Evolutionary conservation across 116 monocot genomes (phyloP).

Genomic region (Zostera marina): DNA sequence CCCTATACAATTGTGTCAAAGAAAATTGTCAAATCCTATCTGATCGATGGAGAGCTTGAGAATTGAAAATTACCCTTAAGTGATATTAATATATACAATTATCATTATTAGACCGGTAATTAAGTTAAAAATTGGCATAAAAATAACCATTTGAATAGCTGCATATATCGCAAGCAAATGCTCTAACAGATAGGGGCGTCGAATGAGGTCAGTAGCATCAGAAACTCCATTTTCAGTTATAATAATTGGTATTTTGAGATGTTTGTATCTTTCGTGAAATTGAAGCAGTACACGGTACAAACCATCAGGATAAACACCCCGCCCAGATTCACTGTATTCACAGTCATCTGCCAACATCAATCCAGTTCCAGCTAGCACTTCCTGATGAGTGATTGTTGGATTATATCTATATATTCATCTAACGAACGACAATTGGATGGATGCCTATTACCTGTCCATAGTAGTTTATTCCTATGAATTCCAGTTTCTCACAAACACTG

Average conservation of each 20-base stretch:
- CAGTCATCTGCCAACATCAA: slow-evolving; percentile 65
- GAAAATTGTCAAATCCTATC: too few species aligned
- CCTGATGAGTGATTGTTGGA: too few species aligned
- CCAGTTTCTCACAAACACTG: slow-evolving; percentile 64
- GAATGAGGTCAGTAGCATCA: slow-evolving; percentile 86
- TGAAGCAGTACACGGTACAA: slow-evolving; percentile 61
- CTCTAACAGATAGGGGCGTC: slow-evolving; percentile 73
- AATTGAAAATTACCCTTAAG: too few species aligned
- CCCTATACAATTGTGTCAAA: slow-evolving; percentile 28
- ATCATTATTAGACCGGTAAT: too few species aligned
- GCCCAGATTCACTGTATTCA: slow-evolving; percentile 95
- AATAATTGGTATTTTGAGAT: slow-evolving; percentile 65
- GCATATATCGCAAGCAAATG: slow-evolving; percentile 75
- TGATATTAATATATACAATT: too few species aligned
- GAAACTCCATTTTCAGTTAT: slow-evolving; percentile 92
- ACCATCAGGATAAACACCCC: slow-evolving; percentile 87
- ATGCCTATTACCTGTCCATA: slow-evolving; percentile 63
- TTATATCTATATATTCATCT: too few species aligned
- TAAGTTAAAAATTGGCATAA: too few species aligned
- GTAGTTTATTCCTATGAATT: slow-evolving; percentile 92
- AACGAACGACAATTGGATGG: background rate
- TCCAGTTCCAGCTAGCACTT: slow-evolving; percentile 65
- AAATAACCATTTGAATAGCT: slow-evolving; percentile 60
- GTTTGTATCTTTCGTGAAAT: slow-evolving; percentile 80
- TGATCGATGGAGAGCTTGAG: too few species aligned